Conservation (phyloP, 805 yeast genomes). For the Priceomyces castillae region DNA sequence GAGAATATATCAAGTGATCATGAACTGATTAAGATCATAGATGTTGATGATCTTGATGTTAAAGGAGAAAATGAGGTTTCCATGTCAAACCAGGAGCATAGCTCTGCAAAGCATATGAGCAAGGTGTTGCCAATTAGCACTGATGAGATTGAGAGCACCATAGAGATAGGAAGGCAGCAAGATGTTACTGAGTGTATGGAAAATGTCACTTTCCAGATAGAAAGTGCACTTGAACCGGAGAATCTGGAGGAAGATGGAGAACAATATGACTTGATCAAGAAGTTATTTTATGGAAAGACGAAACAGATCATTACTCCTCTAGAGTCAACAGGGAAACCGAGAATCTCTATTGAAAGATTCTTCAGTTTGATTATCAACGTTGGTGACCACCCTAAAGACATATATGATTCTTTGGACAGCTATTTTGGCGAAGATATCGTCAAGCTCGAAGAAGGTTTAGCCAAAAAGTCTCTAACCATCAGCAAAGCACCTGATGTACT, state of each 20-base stretch:
- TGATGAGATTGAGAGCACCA: slow-evolving; percentile 69
- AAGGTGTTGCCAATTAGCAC: slow-evolving; percentile 40
- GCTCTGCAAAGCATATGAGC: slow-evolving; percentile 7
- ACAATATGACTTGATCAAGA: slow-evolving; percentile 77
- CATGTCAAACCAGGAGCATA: not conserved
- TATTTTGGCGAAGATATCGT: slow-evolving; percentile 75
- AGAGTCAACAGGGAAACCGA: slow-evolving; percentile 27
- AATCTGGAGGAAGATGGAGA: slow-evolving; percentile 65
- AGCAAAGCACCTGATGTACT: slow-evolving; percentile 72
- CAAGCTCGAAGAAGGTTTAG: slow-evolving; percentile 67
- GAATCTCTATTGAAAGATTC: slow-evolving; percentile 62
- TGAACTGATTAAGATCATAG: not conserved
- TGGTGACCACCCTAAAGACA: slow-evolving; percentile 81
- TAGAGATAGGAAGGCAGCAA: slow-evolving; percentile 87
- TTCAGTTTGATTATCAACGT: slow-evolving; percentile 80
- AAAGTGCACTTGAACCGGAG: slow-evolving; percentile 76
- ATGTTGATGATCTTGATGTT: too few relatives aligned
- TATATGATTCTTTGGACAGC: slow-evolving; percentile 87
- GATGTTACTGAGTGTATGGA: slow-evolving; percentile 98
- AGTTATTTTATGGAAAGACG: slow-evolving; percentile 80
- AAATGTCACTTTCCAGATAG: slow-evolving; percentile 86
- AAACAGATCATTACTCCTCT: slow-evolving; percentile 67
- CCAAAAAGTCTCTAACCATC: slow-evolving; percentile 70
- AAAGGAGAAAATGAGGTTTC: not conserved
- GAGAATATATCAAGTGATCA: not conserved